phyloP scores from a whole-genome alignment of 2,329 filamentous ascomycete genomes.

The Hypomyces rosellus region DNA sequence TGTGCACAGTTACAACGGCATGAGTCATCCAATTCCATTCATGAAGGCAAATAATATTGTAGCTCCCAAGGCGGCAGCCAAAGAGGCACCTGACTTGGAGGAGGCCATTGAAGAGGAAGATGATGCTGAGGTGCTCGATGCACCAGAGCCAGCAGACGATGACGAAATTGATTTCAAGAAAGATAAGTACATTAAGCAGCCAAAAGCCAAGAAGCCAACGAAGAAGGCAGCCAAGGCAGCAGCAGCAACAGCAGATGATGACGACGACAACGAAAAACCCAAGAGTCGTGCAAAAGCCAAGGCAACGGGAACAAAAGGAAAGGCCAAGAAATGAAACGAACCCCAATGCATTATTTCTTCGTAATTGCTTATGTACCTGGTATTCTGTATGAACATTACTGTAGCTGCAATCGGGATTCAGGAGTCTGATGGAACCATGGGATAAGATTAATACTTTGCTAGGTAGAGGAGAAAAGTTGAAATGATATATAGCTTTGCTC shows the following conservation, averaged over 20 bases:
- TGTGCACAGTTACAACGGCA: conserved; percentile 68
- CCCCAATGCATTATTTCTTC: too few relatives aligned
- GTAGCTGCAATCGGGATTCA: background rate
- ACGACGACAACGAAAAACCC: conserved; percentile 47
- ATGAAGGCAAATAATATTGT: conserved; percentile 82
- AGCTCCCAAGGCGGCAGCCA: conserved; percentile 63
- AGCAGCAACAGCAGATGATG: conserved; percentile 46
- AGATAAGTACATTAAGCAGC: conserved; percentile 92
- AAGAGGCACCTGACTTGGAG: conserved; percentile 86
- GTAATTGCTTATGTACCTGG: too few relatives aligned
- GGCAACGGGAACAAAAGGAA: conserved; percentile 36
- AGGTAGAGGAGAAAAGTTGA: background rate
- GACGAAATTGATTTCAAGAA: conserved; percentile 81
- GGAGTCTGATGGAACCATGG: background rate
- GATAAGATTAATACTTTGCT: background rate
- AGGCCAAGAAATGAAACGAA: conserved; percentile 36
- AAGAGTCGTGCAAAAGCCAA: conserved; percentile 41
- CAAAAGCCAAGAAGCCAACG: conserved; percentile 61
- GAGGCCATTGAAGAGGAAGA: conserved; percentile 94
- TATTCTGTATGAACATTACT: background rate
- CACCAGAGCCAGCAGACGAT: conserved; percentile 59
- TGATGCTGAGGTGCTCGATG: conserved; percentile 55
- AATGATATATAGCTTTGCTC: background rate
- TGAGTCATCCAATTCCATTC: conserved; percentile 85
- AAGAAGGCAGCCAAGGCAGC: conserved; percentile 38